Conservation (phyloP, 768 basidiomycete species). For the Fomitopsis serialis region DNA sequence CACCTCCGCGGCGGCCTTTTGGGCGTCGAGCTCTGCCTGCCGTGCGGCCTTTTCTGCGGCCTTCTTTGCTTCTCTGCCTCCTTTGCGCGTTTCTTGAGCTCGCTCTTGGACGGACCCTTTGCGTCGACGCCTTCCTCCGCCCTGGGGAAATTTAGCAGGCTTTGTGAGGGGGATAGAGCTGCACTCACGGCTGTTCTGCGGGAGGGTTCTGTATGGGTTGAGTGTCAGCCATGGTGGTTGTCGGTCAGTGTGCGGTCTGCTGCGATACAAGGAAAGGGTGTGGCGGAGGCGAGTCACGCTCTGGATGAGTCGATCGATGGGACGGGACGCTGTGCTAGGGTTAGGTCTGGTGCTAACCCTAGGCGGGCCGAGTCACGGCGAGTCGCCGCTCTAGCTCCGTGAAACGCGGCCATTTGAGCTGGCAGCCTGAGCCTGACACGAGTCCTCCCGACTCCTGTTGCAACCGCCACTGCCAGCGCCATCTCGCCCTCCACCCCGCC, state of each 20-base stretch:
- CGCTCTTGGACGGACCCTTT: constrained; percentile 76
- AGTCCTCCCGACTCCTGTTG: constrained; percentile 7
- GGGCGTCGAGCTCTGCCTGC: constrained; percentile 66
- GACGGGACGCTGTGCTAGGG: constrained; percentile 2
- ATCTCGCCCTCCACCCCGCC: constrained; percentile 17
- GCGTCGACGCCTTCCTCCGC: constrained; percentile 19
- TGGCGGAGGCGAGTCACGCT: background rate
- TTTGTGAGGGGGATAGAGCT: background rate
- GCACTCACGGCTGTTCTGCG: constrained; percentile 12
- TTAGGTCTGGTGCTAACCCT: constrained; percentile 5
- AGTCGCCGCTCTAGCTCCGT: constrained; percentile 10
- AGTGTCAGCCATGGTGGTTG: constrained; percentile 18
- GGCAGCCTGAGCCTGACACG: background rate
- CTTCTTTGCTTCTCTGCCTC: constrained; percentile 83
- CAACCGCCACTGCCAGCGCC: constrained; percentile 7
- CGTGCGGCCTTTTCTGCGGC: constrained; percentile 82
- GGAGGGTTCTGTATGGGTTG: constrained; percentile 10
- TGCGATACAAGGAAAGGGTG: background rate
- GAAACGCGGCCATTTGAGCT: background rate
- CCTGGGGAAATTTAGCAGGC: background rate
- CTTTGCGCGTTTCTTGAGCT: constrained; percentile 88
- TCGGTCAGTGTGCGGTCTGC: background rate
- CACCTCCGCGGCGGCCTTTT: constrained; percentile 60
- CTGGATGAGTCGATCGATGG: background rate
- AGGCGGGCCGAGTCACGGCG: background rate